Evolutionary conservation across 208 protist genomes (phyloP).

Genomic region (Borovskyia barvae): DNA sequence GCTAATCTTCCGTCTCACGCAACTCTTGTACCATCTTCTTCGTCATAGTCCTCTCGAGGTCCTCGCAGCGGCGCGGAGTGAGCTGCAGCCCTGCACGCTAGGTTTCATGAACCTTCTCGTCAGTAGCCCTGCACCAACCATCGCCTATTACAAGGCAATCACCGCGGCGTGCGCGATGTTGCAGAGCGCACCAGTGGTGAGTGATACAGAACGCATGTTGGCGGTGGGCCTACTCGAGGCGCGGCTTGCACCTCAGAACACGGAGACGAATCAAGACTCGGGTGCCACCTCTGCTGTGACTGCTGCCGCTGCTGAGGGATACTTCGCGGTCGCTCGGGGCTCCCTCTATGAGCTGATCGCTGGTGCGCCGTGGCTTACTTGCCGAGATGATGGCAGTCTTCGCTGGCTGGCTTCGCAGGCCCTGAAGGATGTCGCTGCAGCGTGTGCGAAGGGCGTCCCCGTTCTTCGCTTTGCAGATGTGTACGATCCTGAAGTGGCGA

Average conservation of each 20-base stretch:
- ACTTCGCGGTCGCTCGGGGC: conserved; percentile 22
- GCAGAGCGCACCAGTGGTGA: conserved; percentile 16
- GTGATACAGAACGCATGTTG: conserved; percentile 58
- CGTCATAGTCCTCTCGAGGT: conserved; percentile 34
- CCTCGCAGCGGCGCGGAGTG: conserved; percentile 15
- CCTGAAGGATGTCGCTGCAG: conserved; percentile 44
- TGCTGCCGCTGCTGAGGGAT: conserved; percentile 12
- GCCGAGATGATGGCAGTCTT: conserved; percentile 45
- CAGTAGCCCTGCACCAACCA: conserved; percentile 29
- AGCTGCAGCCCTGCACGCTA: conserved; percentile 27
- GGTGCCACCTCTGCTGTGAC: not conserved
- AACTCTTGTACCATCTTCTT: conserved; percentile 47
- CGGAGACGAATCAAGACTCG: not conserved
- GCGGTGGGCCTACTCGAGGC: conserved; percentile 68
- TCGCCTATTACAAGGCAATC: conserved; percentile 48
- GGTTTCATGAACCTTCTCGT: conserved; percentile 44
- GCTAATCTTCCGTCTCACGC: conserved; percentile 56
- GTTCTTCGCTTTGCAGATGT: conserved; percentile 26
- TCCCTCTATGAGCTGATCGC: conserved; percentile 41
- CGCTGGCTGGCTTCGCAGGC: conserved; percentile 59
- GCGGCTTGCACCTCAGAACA: conserved; percentile 17
- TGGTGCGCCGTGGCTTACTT: conserved; percentile 26
- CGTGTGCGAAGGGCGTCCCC: conserved; percentile 22
- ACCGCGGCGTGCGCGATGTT: conserved; percentile 56
- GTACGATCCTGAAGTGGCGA: conserved; percentile 11